Percentiles rank a stretch among this genome's conserved stretches.
Evolutionary conservation across 208 protist genomes (phyloP).

Genomic region (Leishmania gerbilli): DNA sequence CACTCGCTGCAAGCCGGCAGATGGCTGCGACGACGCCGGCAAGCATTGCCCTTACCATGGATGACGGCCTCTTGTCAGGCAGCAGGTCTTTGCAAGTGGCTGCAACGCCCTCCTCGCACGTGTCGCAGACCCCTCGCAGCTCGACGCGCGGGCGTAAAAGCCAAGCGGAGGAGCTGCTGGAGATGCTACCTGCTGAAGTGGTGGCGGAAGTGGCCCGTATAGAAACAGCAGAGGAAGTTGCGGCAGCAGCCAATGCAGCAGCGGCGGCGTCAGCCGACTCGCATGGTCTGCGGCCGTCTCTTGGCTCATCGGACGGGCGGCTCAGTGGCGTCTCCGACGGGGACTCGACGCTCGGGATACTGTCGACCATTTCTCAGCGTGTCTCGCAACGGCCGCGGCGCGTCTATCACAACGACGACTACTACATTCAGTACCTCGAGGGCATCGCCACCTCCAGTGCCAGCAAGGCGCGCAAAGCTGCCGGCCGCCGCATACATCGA

Average conservation of each 20-base stretch:
- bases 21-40: constrained; percentile 10
- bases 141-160: constrained; percentile 35
- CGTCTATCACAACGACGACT: constrained; percentile 37
- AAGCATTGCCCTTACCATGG: constrained; percentile 26
- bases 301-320: constrained; percentile 11
- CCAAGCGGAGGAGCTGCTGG: constrained; percentile 41
- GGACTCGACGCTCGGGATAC: constrained; percentile 21
- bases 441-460: constrained; percentile 34
- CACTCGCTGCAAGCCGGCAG: neutral
- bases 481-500: constrained; percentile 24
- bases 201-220: constrained; percentile 31
- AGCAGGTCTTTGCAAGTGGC: constrained; percentile 15
- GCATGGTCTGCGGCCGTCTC: constrained; percentile 9
- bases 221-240: neutral
- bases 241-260: constrained; percentile 3
- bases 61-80: constrained; percentile 15
- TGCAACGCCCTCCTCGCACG: constrained; percentile 18
- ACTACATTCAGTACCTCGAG: constrained; percentile 46
- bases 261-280: constrained; percentile 4
- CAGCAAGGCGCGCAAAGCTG: constrained; percentile 27
- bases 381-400: constrained; percentile 35
- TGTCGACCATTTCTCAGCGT: constrained; percentile 48
- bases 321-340: constrained; percentile 19
- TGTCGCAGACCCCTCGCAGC: constrained; percentile 29
- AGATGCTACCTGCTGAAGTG: constrained; percentile 48